Base-by-base conservation (phyloP, 1,139 yeast species). In the Petasospora fabianii region DNA sequence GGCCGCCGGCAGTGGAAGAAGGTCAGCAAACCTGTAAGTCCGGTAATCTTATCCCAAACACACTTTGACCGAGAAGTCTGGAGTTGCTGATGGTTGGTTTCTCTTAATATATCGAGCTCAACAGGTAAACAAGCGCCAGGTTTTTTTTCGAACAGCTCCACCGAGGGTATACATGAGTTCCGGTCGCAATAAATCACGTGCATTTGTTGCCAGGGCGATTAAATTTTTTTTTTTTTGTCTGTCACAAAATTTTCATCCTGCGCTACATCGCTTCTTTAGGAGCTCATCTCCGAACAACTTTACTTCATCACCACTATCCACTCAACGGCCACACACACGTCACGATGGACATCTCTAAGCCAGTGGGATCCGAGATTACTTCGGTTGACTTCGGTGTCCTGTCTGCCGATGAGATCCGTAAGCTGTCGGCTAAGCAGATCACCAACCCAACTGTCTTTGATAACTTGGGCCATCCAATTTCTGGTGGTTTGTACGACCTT, bases 381-480 rank as follows among this genome's bases (percentile, higher is more conserved):
- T 82, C 95, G 54, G 96, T 94, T 54, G 97, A 90, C 66, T 94
- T 94, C 65, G 86, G 95, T 41, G 81, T 90, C 54, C 71, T 90
- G 54, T 73, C 87, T 35, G 75, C 94, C 22, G 80, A 77, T 42
- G 98, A 94, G 58, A 82, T 92, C 58, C 76, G 92, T 55, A 75
- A 77, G 53, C 70, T 90, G 39, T 87, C 97, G 24, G 97, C 95
- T 43, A 90, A 88, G 61, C 97, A 92, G 69, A 81, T 94, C 64
- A 84, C 95, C 45, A 88, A 88, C 59, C 97, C 98, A 17, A 84
- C 87, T 35, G 96, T 88, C 19, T 84, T 94, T 58, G 98, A 94
- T 64, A 87, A 85, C 59, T 69, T 94, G 59, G 98, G 97, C 34
- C 98, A 94, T 64, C 97, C 99, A 14, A 80, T 92, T 36, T 73